A percentile compares a stretch with the other conserved stretches of the same genome.
Conservation (phyloP, 352 stramenopile genomes). For the Globisporangium viniferum region DNA sequence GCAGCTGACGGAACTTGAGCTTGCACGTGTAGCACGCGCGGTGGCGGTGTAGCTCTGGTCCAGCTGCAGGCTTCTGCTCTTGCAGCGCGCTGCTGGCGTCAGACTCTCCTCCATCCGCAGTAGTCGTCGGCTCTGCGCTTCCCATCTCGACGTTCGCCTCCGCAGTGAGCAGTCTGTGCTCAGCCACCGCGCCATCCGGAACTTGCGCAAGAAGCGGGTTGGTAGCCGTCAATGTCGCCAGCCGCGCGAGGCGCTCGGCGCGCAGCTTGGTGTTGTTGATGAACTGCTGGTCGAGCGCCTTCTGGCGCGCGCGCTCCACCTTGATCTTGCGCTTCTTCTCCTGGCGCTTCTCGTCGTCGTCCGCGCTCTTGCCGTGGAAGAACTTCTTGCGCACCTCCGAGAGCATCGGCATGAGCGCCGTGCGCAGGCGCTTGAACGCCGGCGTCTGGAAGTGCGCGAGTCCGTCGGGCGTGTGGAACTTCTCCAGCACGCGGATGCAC, state of each 20-base stretch:
- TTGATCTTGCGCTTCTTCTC: slow-evolving; percentile 68
- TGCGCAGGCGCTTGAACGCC: slow-evolving; percentile 63
- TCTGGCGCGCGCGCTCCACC: slow-evolving; percentile 58
- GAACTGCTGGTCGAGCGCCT: slow-evolving; percentile 71
- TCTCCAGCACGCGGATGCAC: slow-evolving; percentile 52
- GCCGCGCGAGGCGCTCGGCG: slow-evolving; percentile 48
- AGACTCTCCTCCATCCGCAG: neutral
- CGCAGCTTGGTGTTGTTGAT: slow-evolving; percentile 82
- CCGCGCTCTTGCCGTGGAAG: slow-evolving; percentile 52
- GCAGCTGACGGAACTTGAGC: slow-evolving; percentile 86
- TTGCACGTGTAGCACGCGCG: slow-evolving; percentile 95
- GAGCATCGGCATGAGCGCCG: slow-evolving; percentile 56
- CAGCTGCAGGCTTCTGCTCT: neutral
- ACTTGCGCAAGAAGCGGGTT: slow-evolving; percentile 65
- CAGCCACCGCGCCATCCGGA: slow-evolving; percentile 41
- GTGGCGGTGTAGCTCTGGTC: slow-evolving; percentile 72
- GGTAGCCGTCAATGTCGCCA: slow-evolving; percentile 49
- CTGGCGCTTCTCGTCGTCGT: slow-evolving; percentile 42
- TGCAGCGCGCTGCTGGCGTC: neutral
- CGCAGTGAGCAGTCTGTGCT: slow-evolving; percentile 17
- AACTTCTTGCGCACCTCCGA: slow-evolving; percentile 57
- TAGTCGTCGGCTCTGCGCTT: neutral
- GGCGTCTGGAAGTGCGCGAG: slow-evolving; percentile 48
- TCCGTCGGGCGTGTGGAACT: slow-evolving; percentile 45
- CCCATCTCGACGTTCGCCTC: slow-evolving; percentile 7